phyloP scores from a whole-genome alignment of 2,329 filamentous ascomycete species.

The Ramularia collo-cygni region DNA sequence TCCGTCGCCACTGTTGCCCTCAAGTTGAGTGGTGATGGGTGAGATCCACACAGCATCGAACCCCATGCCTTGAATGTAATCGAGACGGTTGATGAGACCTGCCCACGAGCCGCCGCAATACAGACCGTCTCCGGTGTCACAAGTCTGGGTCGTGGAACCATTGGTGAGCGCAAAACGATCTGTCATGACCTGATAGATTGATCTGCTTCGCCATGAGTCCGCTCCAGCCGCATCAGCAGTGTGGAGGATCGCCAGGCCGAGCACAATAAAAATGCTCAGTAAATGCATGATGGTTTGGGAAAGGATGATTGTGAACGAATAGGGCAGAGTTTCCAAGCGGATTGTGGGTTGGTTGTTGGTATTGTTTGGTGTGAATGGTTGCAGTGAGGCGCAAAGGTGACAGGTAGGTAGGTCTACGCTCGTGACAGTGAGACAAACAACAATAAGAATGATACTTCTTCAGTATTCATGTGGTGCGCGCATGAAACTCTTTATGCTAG shows the following conservation, averaged over 20 bases:
- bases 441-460: constrained; percentile 1
- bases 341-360: not conserved
- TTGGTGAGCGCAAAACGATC: constrained; percentile 37
- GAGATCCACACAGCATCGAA: constrained; percentile 44
- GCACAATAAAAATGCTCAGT: constrained; percentile 9
- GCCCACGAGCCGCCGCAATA: constrained; percentile 58
- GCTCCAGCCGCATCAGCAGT: constrained; percentile 19
- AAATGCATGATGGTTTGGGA: constrained; percentile 15
- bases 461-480: constrained; percentile 1
- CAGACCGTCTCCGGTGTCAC: constrained; percentile 27
- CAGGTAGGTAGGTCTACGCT: not conserved
- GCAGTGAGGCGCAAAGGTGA: not conserved
- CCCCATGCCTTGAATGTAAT: constrained; percentile 52
- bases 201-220: constrained; percentile 33
- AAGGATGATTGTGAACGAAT: too few species aligned
- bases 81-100: constrained; percentile 53
- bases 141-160: constrained; percentile 34
- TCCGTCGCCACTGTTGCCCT: constrained; percentile 31
- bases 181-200: constrained; percentile 39
- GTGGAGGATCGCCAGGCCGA: constrained; percentile 18
- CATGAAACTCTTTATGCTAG: not conserved
- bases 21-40: constrained; percentile 45
- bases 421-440: constrained; percentile 1
- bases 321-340: too few species aligned
- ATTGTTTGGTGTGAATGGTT: not conserved